Conservation (phyloP, 495 filamentous ascomycete genomes). For the Podospora sp. region DNA sequence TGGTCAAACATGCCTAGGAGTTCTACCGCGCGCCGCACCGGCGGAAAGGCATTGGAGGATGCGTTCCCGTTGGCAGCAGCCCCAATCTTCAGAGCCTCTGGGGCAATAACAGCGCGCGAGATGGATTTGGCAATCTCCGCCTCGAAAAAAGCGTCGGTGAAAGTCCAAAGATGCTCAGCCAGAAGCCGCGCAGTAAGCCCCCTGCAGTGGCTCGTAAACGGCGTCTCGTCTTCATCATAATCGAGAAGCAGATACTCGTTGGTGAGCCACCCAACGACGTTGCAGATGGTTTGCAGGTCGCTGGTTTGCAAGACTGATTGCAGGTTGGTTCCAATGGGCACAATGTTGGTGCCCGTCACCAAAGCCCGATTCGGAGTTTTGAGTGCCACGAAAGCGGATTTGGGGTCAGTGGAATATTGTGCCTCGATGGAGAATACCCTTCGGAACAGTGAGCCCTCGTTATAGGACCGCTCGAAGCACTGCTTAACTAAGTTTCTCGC, state of each 20-base stretch:
- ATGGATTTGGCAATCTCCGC: conserved; percentile 55
- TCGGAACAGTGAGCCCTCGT: conserved; percentile 50
- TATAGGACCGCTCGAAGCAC: conserved; percentile 51
- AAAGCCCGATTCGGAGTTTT: conserved; percentile 43
- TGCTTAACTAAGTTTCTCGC: conserved; percentile 53
- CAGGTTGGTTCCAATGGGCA: conserved; percentile 49
- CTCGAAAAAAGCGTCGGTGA: conserved; percentile 53
- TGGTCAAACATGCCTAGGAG: conserved; percentile 81
- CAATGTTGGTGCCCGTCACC: conserved; percentile 49
- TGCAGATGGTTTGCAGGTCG: conserved; percentile 62
- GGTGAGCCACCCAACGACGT: conserved; percentile 77
- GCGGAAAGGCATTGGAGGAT: conserved; percentile 59
- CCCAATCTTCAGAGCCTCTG: conserved; percentile 48
- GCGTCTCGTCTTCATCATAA: conserved; percentile 72
- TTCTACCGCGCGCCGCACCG: conserved; percentile 76
- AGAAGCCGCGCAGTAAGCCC: conserved; percentile 62
- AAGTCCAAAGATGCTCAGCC: conserved; percentile 54
- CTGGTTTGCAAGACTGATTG: conserved; percentile 45
- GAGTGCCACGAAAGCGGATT: conserved; percentile 47
- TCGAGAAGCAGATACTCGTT: conserved; percentile 76
- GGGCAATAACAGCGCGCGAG: conserved; percentile 44
- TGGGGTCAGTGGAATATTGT: conserved; percentile 44
- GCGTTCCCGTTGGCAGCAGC: conserved; percentile 50
- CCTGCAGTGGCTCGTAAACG: conserved; percentile 71
- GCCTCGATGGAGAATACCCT: conserved; percentile 54